A percentile compares a stretch with the other conserved stretches of the same genome.
Conservation (phyloP, 2,329 filamentous ascomycete species). For the Drechslerella stenobrocha region DNA sequence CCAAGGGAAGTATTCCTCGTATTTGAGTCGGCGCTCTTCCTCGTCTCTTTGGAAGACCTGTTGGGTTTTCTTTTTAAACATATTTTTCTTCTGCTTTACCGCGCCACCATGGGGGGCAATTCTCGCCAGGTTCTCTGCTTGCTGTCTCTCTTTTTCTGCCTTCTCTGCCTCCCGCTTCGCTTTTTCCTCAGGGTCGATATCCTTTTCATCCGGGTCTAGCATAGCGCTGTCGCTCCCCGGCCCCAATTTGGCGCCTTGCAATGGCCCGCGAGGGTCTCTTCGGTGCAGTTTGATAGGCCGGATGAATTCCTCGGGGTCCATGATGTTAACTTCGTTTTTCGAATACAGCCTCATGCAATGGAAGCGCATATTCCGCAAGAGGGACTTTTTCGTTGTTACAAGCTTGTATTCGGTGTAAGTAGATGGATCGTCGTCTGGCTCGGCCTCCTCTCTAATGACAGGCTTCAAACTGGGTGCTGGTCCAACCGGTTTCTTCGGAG, state of each 20-base stretch:
- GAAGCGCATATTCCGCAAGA: conserved; percentile 77
- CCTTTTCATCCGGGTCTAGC: conserved; percentile 59
- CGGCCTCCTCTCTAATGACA: conserved; percentile 12
- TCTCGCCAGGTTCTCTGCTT: conserved; percentile 83
- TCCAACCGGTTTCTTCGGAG: conserved; percentile 31
- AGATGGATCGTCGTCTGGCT: conserved; percentile 42
- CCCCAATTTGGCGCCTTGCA: conserved; percentile 67
- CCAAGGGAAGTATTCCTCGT: conserved; percentile 95
- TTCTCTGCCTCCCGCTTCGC: conserved; percentile 64
- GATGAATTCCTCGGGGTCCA: conserved; percentile 81
- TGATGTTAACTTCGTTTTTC: conserved; percentile 66
- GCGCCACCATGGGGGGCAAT: conserved; percentile 80
- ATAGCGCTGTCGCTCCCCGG: conserved; percentile 59
- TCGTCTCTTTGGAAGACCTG: conserved; percentile 82
- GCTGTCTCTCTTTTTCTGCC: conserved; percentile 80
- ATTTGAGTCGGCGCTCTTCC: conserved; percentile 75
- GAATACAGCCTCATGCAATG: conserved; percentile 82
- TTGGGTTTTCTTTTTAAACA: conserved; percentile 76
- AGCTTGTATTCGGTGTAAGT: conserved; percentile 65
- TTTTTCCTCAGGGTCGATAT: conserved; percentile 68
- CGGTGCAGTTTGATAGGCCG: conserved; percentile 86
- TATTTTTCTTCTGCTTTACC: conserved; percentile 69
- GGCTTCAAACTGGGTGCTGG: conserved; percentile 17
- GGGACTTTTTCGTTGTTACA: conserved; percentile 76
- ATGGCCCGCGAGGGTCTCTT: conserved; percentile 75